phyloP scores from a whole-genome alignment of 192 early-diverging fungal genomes.

The Coemansia sp. region DNA sequence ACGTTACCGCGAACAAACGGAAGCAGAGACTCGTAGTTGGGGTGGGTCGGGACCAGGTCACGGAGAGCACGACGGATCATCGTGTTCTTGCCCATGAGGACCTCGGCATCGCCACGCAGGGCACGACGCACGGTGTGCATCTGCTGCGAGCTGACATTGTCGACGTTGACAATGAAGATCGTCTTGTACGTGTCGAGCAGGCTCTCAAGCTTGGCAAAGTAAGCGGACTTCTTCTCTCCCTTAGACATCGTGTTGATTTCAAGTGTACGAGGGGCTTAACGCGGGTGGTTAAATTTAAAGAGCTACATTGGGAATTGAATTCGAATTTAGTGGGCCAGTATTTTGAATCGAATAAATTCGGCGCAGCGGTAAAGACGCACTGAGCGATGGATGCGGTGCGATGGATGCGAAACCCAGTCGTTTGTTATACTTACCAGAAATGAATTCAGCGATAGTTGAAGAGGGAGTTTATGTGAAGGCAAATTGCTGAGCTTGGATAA shows the following conservation, averaged over 20 bases:
- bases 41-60: conserved; percentile 65
- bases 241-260: conserved; percentile 35
- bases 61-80: conserved; percentile 90
- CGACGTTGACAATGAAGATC: conserved; percentile 99
- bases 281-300: conserved; percentile 19
- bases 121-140: conserved; percentile 96
- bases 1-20: conserved; percentile 90
- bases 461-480: background rate
- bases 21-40: conserved; percentile 81
- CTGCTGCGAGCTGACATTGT: conserved; percentile 99
- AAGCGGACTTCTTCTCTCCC: conserved; percentile 88
- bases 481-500: background rate
- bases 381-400: background rate
- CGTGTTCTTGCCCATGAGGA: conserved; percentile 99
- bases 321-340: background rate
- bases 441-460: background rate
- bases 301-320: background rate
- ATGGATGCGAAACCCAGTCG: background rate
- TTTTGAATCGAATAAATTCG: background rate
- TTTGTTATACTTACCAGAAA: background rate
- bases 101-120: conserved; percentile 86
- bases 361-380: background rate
- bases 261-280: conserved; percentile 47
- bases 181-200: conserved; percentile 89
- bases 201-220: conserved; percentile 88